Conservation (phyloP, 495 filamentous ascomycete species). For the Cercophora sp. region DNA sequence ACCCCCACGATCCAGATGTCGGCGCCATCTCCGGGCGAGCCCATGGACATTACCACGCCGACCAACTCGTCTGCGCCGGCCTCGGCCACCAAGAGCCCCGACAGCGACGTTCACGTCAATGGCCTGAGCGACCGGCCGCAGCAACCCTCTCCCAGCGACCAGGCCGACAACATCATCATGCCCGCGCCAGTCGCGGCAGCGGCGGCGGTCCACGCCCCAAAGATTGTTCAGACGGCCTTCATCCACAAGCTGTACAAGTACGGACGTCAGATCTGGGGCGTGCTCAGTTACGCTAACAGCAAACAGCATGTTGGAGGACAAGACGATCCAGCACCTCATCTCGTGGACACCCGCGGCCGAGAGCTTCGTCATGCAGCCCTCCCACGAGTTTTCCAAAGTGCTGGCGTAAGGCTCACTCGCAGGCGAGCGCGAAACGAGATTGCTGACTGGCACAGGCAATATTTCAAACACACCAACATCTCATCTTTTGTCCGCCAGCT, state of each 20-base stretch:
- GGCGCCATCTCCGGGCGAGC: slow-evolving; percentile 46
- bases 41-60: slow-evolving; percentile 49
- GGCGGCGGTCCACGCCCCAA: slow-evolving; percentile 88
- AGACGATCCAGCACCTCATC: slow-evolving; percentile 87
- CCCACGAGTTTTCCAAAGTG: slow-evolving; percentile 96
- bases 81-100: slow-evolving; percentile 43
- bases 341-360: slow-evolving; percentile 92
- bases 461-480: slow-evolving; percentile 99
- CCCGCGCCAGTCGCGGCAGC: slow-evolving; percentile 59
- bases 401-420: slow-evolving; percentile 67
- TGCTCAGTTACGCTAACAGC: slow-evolving; percentile 15
- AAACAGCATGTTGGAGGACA: slow-evolving; percentile 90
- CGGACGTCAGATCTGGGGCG: slow-evolving; percentile 22
- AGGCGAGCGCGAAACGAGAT: background rate
- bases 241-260: slow-evolving; percentile 99
- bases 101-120: slow-evolving; percentile 40
- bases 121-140: slow-evolving; percentile 27
- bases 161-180: slow-evolving; percentile 36
- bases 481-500: slow-evolving; percentile 97
- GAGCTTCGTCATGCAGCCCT: slow-evolving; percentile 98
- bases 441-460: slow-evolving; percentile 56
- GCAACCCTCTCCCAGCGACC: slow-evolving; percentile 26
- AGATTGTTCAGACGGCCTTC: slow-evolving; percentile 98
- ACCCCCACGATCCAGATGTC: slow-evolving; percentile 49
- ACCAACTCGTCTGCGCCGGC: slow-evolving; percentile 41